Base-by-base conservation (phyloP, 108 stramenopile genomes). In the Nitzschia sp. region DNA sequence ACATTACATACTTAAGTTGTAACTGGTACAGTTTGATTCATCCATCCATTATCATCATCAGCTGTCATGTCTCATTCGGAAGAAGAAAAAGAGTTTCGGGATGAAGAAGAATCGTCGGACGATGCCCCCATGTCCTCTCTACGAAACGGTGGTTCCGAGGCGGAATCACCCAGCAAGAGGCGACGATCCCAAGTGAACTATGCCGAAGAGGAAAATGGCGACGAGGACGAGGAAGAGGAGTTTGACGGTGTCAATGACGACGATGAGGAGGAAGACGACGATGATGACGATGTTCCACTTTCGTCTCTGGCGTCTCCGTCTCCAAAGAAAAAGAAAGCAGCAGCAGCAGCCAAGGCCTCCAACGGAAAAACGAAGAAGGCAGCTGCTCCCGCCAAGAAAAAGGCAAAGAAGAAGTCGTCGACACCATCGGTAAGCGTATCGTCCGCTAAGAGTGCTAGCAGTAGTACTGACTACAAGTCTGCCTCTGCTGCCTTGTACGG, bases 281-380 rank as follows among this genome's bases (percentile, higher is more conserved):
- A 73, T 38, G 83, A 85, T 21, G 89, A 90, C 28, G 89, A 90
- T 68, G 77, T 82, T 52, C 92, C 89, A 27, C 73, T 94, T 3
- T 65, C 86, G 3, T 21, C 76, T 29, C 72, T 90, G 58, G 86
- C 86, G 57, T 71, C 34, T 29, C 11, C 53, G 1, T 48, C 67
- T 3, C 41, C 67, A 0, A 55, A 72, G 33, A 74, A 76, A 46
- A 77, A 56, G 63, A 84, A 79, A 38, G 56, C 66, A 61, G 4
- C 55, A 2, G 56, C 61, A 32, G 34, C 61, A n/a, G n/a, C 54
- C 4, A 67, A 68, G 29, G 35, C 68, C 17, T 17, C 63, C 1
- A 29, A 45, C 9, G 63, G 45, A 13, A 68, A 75, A 50, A 64
- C 25, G n/a, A 64, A 48, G 45, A 81, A 76, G 57, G 53, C 27